Evolutionary conservation across 2,329 filamentous ascomycete genomes (phyloP), one percentile per base, ranked within the genome.

Genomic region (Penicillium expansum): DNA sequence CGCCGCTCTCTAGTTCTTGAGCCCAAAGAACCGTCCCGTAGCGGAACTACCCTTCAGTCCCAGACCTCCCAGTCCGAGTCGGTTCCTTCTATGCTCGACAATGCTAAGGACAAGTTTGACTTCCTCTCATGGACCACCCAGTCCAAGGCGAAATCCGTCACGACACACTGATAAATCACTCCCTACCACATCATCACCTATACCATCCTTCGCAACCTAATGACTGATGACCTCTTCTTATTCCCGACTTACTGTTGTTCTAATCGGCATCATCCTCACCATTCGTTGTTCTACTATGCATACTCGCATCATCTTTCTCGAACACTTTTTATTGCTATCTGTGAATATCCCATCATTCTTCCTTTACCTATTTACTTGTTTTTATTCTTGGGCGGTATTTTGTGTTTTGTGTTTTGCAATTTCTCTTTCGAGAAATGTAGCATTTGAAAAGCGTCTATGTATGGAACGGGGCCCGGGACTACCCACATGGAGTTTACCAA

Each of bases 1-100:
- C 86, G 92, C 62, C 91, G 93, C 69, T 95, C 91, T 58, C 80
- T 96, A 43, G 77, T 92, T 29, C 82, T 96, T 24, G 92, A 97
- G 72, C 92, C 92, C 1, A 69, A 74, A 55, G 76, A 78, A 48
- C 55, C 56, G 22, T 58, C 48, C 52, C 67, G 57, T 67, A 61
- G 55, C 58, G 63, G 41, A 51, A 53, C 41, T 45, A 62, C 52
- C 16, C 35, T 68, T n/a, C 65, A 67, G 11, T 51, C 68, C 10
- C 62, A 61, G 24, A 32, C 60, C 38, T 52, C 68, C 14, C 62
- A 61, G 24, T 22, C 60, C 35, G 68, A 71, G 30, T 65, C 73
- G 11, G 66, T 68, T 38, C 60, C 69, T 18, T 71, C 74, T 8
- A 67, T 72, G 24, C 64, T 73, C 39, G 75, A 77, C 48, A 72